A percentile compares a stretch with the other conserved stretches of the same genome.
Conservation (phyloP, 495 filamentous ascomycete genomes). For the Oleoguttula mirabilis region DNA sequence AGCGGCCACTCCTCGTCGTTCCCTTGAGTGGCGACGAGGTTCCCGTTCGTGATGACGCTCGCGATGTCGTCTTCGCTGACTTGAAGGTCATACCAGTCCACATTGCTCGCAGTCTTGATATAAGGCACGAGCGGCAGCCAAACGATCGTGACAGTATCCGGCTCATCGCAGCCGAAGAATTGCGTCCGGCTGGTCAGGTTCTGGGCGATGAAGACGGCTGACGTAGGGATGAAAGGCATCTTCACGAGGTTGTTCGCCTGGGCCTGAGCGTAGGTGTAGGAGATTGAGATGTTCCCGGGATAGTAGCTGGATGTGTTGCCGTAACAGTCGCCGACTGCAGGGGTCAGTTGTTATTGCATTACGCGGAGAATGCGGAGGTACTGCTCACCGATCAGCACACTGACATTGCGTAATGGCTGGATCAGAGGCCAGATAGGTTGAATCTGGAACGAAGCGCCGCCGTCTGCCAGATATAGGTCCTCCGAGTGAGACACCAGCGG, state of each 20-base stretch:
- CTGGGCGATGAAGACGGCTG: slow-evolving; percentile 25
- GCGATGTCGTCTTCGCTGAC: neutral
- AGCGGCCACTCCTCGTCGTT: slow-evolving; percentile 22
- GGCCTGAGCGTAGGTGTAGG: slow-evolving; percentile 31
- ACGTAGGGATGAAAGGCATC: slow-evolving; percentile 34
- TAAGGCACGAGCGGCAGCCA: slow-evolving; percentile 34
- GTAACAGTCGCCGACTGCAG: slow-evolving; percentile 35
- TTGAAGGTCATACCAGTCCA: neutral
- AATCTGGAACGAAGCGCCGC: slow-evolving; percentile 33
- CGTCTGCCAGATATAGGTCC: slow-evolving; percentile 32
- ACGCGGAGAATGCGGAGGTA: slow-evolving; percentile 2
- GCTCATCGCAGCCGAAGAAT: slow-evolving; percentile 36
- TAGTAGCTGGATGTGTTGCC: slow-evolving; percentile 30
- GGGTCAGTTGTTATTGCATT: neutral
- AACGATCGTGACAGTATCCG: slow-evolving; percentile 27
- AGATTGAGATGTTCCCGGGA: slow-evolving; percentile 33
- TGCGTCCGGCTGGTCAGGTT: slow-evolving; percentile 30
- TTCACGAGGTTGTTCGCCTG: slow-evolving; percentile 22
- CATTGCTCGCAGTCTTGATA: slow-evolving; percentile 22
- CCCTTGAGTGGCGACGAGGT: slow-evolving; percentile 26
- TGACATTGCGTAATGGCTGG: slow-evolving; percentile 27
- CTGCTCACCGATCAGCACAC: slow-evolving; percentile 36
- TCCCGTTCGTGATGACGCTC: slow-evolving; percentile 29
- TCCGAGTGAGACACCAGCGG: slow-evolving; percentile 22
- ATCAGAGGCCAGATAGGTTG: slow-evolving; percentile 37